phyloP scores from a whole-genome alignment of 2,329 filamentous ascomycete species.

The Raffaelea ambrosiae region DNA sequence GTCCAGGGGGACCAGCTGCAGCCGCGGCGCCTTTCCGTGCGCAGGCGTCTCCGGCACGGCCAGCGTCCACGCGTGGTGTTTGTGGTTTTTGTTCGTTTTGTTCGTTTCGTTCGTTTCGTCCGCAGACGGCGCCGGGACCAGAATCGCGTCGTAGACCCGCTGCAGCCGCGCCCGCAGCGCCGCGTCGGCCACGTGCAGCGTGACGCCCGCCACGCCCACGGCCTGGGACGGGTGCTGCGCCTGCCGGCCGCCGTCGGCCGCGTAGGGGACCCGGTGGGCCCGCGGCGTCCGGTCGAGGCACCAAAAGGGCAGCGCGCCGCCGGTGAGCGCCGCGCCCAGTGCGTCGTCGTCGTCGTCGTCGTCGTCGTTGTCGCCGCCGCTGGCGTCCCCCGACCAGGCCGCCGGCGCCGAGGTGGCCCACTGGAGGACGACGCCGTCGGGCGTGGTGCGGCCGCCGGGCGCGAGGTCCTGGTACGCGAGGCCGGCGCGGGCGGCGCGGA shows the following conservation, averaged over 20 bases:
- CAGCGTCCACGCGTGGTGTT: slow-evolving; percentile 2
- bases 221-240: slow-evolving; percentile 42
- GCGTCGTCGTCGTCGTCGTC: slow-evolving; percentile 15
- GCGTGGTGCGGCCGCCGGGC: slow-evolving; percentile 42
- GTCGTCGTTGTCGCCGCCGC: no score
- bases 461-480: slow-evolving; percentile 39
- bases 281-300: slow-evolving; percentile 55
- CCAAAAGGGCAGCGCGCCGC: slow-evolving; percentile 54
- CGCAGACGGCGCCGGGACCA: neutral
- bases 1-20: neutral
- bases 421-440: slow-evolving; percentile 46
- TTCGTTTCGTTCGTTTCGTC: no score
- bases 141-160: slow-evolving; percentile 21
- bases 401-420: slow-evolving; percentile 45
- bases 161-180: slow-evolving; percentile 14
- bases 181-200: slow-evolving; percentile 22
- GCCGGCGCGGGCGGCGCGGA: slow-evolving; percentile 20
- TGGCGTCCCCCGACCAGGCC: slow-evolving; percentile 16
- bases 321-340: slow-evolving; percentile 18
- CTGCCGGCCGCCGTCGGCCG: slow-evolving; percentile 22
- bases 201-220: slow-evolving; percentile 38
- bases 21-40: neutral
- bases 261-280: slow-evolving; percentile 43
- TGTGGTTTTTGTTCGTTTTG: neutral
- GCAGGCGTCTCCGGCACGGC: slow-evolving; percentile 1